These are phyloP conservation scores for Suillus discolor DNA, from an alignment of 768 basidiomycete species.

Conservation along the genomic window DNA sequence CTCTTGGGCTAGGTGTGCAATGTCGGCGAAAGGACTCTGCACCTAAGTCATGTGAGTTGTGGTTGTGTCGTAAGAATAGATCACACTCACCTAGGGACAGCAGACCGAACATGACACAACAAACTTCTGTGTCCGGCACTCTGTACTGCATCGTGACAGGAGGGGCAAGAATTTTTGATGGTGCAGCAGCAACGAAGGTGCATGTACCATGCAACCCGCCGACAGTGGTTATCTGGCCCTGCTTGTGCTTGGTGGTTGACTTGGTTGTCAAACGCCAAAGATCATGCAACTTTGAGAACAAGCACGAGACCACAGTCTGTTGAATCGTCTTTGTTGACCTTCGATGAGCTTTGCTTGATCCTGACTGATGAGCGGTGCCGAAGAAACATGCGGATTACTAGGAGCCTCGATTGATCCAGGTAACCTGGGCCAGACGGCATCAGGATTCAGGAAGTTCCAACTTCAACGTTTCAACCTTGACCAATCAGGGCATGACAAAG, in stretches of 20 bases:
- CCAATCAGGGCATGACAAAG: background rate
- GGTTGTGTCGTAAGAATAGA: background rate
- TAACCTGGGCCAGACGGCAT: background rate
- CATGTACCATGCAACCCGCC: constrained; percentile 25
- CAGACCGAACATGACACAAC: background rate
- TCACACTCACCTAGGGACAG: background rate
- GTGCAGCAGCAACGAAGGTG: constrained; percentile 27
- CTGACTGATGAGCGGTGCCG: constrained; percentile 17
- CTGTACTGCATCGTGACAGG: constrained; percentile 26
- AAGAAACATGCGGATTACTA: constrained; percentile 20
- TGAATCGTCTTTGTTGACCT: background rate
- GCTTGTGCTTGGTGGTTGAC: background rate
- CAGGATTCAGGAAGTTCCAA: too few species aligned
- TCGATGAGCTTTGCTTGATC: background rate
- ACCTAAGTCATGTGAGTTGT: background rate
- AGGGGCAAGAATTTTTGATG: constrained; percentile 21
- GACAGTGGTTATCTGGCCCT: constrained; percentile 17
- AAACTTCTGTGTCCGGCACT: constrained; percentile 18
- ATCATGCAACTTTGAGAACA: background rate
- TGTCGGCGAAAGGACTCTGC: background rate
- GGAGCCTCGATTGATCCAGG: background rate
- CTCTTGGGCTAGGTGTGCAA: background rate
- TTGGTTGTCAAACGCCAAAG: constrained; percentile 7
- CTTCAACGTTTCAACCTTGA: too few species aligned
- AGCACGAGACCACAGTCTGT: background rate